Percentiles rank a stretch among this genome's conserved stretches.
Conservation (phyloP, 805 yeast genomes). For the Yamadazyma sp. region DNA sequence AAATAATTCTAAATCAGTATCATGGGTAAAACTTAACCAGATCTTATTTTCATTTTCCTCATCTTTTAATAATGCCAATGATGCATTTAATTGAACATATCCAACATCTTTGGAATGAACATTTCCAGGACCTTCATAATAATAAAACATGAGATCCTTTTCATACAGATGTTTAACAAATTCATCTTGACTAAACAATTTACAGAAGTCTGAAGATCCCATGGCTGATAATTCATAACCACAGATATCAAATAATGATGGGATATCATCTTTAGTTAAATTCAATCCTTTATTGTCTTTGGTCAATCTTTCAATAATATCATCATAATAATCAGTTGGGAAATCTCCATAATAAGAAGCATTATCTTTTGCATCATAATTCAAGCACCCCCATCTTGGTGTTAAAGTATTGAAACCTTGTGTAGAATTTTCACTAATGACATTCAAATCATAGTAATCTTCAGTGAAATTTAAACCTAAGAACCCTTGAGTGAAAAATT, state of each 20-base stretch:
- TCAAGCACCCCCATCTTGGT: conserved; percentile 45
- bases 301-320: conserved; percentile 58
- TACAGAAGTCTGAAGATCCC: conserved; percentile 67
- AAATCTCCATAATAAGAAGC: conserved; percentile 21
- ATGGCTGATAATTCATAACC: conserved; percentile 71
- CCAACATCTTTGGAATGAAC: conserved; percentile 58
- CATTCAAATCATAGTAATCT: conserved; percentile 26
- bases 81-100: conserved; percentile 48
- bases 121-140: conserved; percentile 62
- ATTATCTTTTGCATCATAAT: conserved; percentile 29
- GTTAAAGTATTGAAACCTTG: conserved; percentile 62
- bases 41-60: conserved; percentile 45
- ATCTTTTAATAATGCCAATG: conserved; percentile 47
- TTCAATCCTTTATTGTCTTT: conserved; percentile 51
- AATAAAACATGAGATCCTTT: conserved; percentile 57
- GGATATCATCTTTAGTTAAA: conserved; percentile 51
- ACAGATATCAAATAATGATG: conserved; percentile 56
- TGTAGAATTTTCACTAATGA: conserved; percentile 43
- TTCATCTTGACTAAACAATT: conserved; percentile 65
- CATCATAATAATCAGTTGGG: conserved; percentile 43
- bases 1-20: conserved; percentile 60
- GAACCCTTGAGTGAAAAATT: conserved; percentile 59
- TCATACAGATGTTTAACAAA: conserved; percentile 61
- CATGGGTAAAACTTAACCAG: conserved; percentile 74
- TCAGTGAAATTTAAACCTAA: conserved; percentile 42